A percentile compares a stretch with the other conserved stretches of the same genome.
These are phyloP conservation scores for Andrographis paniculata DNA, from an alignment of 305 asterid species.

Conservation along the genomic window DNA sequence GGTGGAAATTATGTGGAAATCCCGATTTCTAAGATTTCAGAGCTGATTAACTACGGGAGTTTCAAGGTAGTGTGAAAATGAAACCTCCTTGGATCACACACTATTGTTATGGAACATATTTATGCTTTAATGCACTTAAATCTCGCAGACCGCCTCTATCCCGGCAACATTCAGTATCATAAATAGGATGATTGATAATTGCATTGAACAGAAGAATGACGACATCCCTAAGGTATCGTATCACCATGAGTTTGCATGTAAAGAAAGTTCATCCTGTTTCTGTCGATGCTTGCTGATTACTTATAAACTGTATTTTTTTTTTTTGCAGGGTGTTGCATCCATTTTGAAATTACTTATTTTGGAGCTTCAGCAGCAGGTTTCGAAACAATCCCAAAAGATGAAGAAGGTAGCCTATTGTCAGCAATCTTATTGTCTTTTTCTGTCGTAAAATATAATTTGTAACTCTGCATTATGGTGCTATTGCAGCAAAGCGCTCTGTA, in stretches of 20 bases:
- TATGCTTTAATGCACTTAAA: neutral
- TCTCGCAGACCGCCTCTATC: neutral
- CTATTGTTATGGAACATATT: neutral
- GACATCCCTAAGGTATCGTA: neutral
- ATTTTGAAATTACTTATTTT: no score
- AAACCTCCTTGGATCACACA: no score
- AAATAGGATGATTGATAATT: no score
- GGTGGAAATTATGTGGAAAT: neutral
- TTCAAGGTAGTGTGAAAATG: neutral
- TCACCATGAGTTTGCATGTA: neutral
- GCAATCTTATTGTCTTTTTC: no score
- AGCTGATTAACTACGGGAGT: neutral
- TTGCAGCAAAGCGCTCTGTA: conserved; percentile 69
- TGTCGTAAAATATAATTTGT: no score
- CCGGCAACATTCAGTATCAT: no score
- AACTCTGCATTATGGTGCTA: conserved; percentile 10
- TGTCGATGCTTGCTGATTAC: neutral
- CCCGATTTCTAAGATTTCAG: neutral
- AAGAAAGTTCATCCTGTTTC: neutral
- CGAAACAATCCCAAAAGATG: no score
- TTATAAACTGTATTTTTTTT: neutral
- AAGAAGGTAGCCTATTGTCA: no score
- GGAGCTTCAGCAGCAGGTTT: no score
- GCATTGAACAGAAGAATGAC: neutral
- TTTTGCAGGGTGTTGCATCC: neutral